Evolutionary conservation across 2,329 filamentous ascomycete species (phyloP), one percentile per base, ranked within the genome.

Genomic region (Colletotrichum spinosum): DNA sequence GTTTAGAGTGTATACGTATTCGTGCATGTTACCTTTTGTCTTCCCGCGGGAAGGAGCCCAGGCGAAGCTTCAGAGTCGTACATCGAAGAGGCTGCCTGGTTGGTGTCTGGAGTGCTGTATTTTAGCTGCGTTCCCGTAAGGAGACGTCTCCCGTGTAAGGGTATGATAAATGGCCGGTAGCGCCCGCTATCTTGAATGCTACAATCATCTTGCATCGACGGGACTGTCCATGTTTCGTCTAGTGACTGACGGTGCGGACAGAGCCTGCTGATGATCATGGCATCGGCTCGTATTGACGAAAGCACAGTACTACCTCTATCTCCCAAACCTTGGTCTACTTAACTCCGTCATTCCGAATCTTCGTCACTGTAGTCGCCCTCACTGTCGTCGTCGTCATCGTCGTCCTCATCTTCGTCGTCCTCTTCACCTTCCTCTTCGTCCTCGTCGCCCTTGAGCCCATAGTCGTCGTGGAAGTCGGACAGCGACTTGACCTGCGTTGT

Each of bases 381-480:
- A 33, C 79, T 79, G 1, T 87, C 85, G 0, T 84, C 83, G 0
- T 84, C 83, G 0, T 81, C 81, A 0, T 83, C 82, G 0, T 81
- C 83, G 1, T 85, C 83, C 80, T 89, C 88, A 0, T 89, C 89
- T 0, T 89, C 89, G 0, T 85, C 85, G 0, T 86, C 86, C 2
- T 55, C 60, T 0, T 85, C 83, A 0, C 84, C 83, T 0, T 86
- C 87, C 2, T 88, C 88, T 4, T 88, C 86, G 0, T 84, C 88
- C 3, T 85, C 86, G 2, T 81, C 83, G 2, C 84, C 84, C 75
- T 91, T 86, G 51, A 97, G 79, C 1, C 95, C 95, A 75, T 98
- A 98, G 72, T 94, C 92, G 69, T 97, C 93, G 76, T 97, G 89
- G 77, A 97, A 98, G 72, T 92, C 86, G 46, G 89, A 88, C 54